These are phyloP conservation scores for Populus pruinosa DNA, from an alignment of 345 rosid species.

Conservation along the genomic window DNA sequence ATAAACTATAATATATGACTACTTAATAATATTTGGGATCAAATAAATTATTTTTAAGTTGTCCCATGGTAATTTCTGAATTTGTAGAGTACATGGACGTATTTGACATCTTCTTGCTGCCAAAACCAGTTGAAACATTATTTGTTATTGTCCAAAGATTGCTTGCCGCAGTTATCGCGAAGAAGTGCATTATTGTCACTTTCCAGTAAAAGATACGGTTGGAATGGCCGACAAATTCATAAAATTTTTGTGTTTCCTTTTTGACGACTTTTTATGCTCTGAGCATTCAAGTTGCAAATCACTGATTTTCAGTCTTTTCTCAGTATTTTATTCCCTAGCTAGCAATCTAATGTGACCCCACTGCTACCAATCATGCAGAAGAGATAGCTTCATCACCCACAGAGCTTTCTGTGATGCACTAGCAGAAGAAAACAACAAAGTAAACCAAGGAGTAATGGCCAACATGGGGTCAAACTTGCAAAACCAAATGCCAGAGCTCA, in stretches of 20 bases:
- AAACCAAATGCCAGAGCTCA: constrained; percentile 44
- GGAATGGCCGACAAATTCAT: constrained; percentile 36
- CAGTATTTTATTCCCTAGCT: not conserved
- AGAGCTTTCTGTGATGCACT: constrained; percentile 74
- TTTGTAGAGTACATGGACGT: not conserved
- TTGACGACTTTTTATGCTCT: constrained; percentile 28
- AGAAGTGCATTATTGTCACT: not conserved
- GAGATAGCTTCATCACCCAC: constrained; percentile 68
- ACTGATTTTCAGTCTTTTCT: not conserved
- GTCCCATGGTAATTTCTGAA: too few species aligned
- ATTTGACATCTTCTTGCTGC: not conserved
- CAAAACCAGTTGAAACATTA: not conserved
- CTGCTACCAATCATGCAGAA: constrained; percentile 34
- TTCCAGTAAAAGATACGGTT: not conserved
- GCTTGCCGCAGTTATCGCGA: not conserved
- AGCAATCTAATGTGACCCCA: constrained; percentile 12
- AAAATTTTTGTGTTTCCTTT: constrained; percentile 24
- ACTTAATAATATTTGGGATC: not conserved
- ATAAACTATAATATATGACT: too few species aligned
- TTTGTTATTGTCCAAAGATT: too few species aligned
- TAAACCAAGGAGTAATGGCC: constrained; percentile 49
- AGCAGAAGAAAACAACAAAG: constrained; percentile 70
- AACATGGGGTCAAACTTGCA: constrained; percentile 30
- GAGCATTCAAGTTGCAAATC: not conserved
- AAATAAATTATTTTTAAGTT: too few species aligned